phyloP scores from a whole-genome alignment of 2,329 filamentous ascomycete genomes.

The Dothideomycetidae sp. region DNA sequence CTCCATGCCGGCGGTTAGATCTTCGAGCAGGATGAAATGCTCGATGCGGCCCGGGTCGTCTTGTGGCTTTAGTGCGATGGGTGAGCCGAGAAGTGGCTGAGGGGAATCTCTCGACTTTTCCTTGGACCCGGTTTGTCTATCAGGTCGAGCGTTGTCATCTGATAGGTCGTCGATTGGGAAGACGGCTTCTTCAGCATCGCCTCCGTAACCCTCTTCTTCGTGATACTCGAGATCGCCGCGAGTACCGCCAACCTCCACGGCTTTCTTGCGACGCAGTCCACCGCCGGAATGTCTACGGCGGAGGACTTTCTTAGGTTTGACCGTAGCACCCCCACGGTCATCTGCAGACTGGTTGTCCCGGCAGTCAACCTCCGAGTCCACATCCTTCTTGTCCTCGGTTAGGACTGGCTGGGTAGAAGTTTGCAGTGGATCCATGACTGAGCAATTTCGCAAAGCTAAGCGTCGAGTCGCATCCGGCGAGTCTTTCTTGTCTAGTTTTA shows the following conservation, averaged over 20 bases:
- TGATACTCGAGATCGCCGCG: conserved; percentile 78
- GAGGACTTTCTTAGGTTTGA: conserved; percentile 15
- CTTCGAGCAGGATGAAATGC: conserved; percentile 85
- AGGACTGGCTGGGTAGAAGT: neutral
- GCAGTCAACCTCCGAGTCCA: neutral
- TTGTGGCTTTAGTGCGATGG: conserved; percentile 27
- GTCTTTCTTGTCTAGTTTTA: conserved; percentile 15
- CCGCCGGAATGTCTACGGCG: conserved; percentile 74
- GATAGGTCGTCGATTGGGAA: conserved; percentile 50
- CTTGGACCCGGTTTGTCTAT: neutral
- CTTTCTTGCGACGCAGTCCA: conserved; percentile 55
- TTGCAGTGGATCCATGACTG: conserved; percentile 1
- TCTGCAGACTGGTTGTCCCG: conserved; percentile 6
- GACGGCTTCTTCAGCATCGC: conserved; percentile 58
- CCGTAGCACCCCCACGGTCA: conserved; percentile 1
- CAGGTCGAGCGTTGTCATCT: too few relatives aligned
- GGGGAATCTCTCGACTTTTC: neutral
- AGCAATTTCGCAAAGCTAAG: conserved; percentile 26
- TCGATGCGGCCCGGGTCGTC: conserved; percentile 52
- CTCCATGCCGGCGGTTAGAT: conserved; percentile 92
- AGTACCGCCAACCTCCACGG: conserved; percentile 48
- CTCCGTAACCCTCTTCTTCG: conserved; percentile 75
- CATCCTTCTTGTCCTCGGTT: neutral
- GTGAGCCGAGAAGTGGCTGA: conserved; percentile 14
- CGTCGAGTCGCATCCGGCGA: conserved; percentile 27